Evolutionary conservation across 495 filamentous ascomycete species (phyloP).

Genomic region (Lasiosphaeria miniovina): DNA sequence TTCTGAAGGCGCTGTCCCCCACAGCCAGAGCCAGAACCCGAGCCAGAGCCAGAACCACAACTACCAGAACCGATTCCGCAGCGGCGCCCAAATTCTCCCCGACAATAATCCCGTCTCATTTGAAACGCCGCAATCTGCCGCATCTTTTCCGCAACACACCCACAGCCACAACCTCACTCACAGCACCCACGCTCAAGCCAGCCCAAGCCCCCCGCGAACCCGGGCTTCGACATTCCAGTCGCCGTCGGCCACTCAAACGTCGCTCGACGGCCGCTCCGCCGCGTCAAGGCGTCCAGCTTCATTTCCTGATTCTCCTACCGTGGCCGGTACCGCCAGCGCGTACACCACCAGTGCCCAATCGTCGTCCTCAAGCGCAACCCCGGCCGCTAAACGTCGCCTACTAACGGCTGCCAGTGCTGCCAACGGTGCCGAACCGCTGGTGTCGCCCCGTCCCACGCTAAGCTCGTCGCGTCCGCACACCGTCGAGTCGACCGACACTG

Average conservation of each 20-base stretch:
- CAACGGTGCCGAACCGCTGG: constrained; percentile 11
- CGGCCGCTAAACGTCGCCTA: constrained; percentile 24
- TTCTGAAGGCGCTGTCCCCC: constrained; percentile 23
- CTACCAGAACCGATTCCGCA: neutral
- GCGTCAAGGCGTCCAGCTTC: constrained; percentile 41
- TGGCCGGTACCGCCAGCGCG: constrained; percentile 15
- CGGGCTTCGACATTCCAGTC: constrained; percentile 41
- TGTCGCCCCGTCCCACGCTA: constrained; percentile 6
- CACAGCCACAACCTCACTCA: too few relatives aligned
- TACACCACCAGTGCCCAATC: constrained; percentile 18
- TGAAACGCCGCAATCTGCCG: constrained; percentile 25
- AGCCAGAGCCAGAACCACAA: constrained; percentile 18
- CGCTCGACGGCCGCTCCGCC: constrained; percentile 15
- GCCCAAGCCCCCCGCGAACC: constrained; percentile 26
- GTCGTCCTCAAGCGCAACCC: constrained; percentile 24
- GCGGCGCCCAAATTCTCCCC: constrained; percentile 14
- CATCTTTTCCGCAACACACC: constrained; percentile 11
- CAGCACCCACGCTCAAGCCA: neutral
- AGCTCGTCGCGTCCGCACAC: constrained; percentile 19
- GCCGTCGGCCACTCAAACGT: constrained; percentile 21
- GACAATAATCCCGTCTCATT: constrained; percentile 11
- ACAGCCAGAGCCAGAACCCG: constrained; percentile 20
- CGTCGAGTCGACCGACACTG: neutral
- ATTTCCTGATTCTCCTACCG: constrained; percentile 32
- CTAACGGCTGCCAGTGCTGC: constrained; percentile 19